phyloP scores from a whole-genome alignment of 805 yeast genomes.

The Starmerella stellata region DNA sequence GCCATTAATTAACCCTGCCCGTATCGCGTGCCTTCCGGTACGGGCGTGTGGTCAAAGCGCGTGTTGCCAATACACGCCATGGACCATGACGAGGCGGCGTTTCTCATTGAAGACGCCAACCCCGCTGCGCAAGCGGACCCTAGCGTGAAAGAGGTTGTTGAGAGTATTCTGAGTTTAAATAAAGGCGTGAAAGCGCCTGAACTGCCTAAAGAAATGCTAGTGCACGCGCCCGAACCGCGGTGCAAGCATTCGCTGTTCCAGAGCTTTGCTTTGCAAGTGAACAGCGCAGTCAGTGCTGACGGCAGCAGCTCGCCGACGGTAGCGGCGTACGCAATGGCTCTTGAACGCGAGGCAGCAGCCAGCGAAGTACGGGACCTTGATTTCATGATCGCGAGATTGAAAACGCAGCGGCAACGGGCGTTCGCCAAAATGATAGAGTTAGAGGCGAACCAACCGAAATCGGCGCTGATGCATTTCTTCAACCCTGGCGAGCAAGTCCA shows the following conservation, averaged over 20 bases:
- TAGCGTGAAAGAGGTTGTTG: too few species aligned
- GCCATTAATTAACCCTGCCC: too few species aligned
- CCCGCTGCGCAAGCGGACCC: too few species aligned
- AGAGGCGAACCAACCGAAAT: constrained; percentile 42
- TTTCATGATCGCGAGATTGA: constrained; percentile 34
- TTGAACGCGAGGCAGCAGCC: constrained; percentile 47
- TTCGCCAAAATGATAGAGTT: constrained; percentile 41
- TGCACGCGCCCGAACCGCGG: constrained; percentile 31
- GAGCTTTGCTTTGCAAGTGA: constrained; percentile 42
- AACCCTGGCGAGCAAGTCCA: constrained; percentile 39
- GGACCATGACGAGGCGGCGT: too few species aligned
- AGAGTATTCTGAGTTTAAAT: not conserved
- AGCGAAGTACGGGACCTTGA: constrained; percentile 51
- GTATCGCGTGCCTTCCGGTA: too few species aligned
- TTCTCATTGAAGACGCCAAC: too few species aligned
- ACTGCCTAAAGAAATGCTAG: constrained; percentile 39
- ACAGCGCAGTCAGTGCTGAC: constrained; percentile 29
- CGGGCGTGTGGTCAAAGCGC: not conserved
- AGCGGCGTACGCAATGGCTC: constrained; percentile 33
- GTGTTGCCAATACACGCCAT: not conserved
- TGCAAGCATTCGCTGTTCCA: constrained; percentile 37
- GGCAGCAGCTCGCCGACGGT: constrained; percentile 19
- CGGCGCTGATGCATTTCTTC: constrained; percentile 48
- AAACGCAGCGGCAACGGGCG: constrained; percentile 33
- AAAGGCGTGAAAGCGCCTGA: constrained; percentile 29